Evolutionary conservation across 139 green algal genomes (phyloP).

Genomic region (Micromonas pusilla): DNA sequence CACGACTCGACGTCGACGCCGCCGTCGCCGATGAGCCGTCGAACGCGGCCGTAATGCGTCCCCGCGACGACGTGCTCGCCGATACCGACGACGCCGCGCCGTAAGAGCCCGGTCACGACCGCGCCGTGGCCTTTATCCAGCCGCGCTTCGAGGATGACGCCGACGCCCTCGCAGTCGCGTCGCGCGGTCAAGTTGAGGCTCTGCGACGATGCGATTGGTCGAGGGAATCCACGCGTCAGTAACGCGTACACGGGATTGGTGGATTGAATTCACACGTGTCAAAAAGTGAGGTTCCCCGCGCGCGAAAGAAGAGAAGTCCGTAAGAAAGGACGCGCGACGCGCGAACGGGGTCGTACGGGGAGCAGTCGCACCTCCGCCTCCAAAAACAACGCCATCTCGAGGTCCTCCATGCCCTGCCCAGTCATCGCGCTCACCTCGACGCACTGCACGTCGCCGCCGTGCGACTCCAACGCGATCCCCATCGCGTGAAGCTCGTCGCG

Average conservation of each 20-base stretch:
- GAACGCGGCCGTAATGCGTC: constrained; percentile 2
- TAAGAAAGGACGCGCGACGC: no score
- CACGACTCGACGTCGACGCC: background rate
- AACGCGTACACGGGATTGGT: no score
- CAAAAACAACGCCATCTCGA: constrained; percentile 12
- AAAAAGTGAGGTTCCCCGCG: no score
- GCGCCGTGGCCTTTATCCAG: constrained; percentile 10
- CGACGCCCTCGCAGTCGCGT: background rate
- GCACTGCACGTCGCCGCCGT: constrained; percentile 32
- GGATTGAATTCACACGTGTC: no score
- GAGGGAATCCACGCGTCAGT: no score
- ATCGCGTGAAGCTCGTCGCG: background rate
- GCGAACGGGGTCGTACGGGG: no score
- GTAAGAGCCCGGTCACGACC: background rate
- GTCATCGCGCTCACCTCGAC: constrained; percentile 19
- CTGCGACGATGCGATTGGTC: no score
- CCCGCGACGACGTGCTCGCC: constrained; percentile 3
- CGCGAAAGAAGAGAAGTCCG: no score
- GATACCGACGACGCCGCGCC: background rate
- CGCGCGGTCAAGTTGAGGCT: background rate
- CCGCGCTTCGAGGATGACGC: constrained; percentile 14
- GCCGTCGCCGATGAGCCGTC: background rate
- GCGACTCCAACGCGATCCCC: constrained; percentile 26
- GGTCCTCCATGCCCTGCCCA: constrained; percentile 20
- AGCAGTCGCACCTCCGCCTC: constrained; percentile 13